A percentile compares a stretch with the other conserved stretches of the same genome.
These are phyloP conservation scores for Malassezia yamatoensis DNA, from an alignment of 1,284 basidiomycete genomes.

Conservation along the genomic window DNA sequence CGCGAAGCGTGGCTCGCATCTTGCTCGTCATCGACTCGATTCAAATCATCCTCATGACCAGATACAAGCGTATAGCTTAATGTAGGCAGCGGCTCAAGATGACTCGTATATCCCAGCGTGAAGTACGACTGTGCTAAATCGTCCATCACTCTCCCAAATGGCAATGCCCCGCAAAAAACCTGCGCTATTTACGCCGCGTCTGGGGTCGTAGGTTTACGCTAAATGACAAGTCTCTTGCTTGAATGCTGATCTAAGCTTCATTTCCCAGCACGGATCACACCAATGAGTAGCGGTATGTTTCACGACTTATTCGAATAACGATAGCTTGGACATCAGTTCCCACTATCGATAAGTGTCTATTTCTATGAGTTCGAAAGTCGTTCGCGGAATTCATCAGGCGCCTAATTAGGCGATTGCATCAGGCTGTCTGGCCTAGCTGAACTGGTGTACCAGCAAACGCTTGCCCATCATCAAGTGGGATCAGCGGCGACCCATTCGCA, in stretches of 20 bases:
- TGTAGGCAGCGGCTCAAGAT: conserved; percentile 34
- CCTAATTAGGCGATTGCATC: background rate
- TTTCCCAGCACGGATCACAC: too few relatives aligned
- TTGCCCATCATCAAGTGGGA: background rate
- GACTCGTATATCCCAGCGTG: conserved; percentile 37
- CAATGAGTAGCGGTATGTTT: too few relatives aligned
- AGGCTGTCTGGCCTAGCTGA: background rate
- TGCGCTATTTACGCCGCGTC: too few relatives aligned
- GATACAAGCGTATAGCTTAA: conserved; percentile 26
- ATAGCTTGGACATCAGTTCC: too few relatives aligned
- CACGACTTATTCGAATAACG: too few relatives aligned
- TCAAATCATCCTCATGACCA: conserved; percentile 8
- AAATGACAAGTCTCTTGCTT: too few relatives aligned
- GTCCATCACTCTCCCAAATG: background rate
- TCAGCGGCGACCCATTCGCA: background rate
- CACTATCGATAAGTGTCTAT: too few relatives aligned
- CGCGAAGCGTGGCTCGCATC: conserved; percentile 24
- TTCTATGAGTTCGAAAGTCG: too few relatives aligned
- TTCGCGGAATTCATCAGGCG: too few relatives aligned
- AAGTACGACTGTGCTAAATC: conserved; percentile 19
- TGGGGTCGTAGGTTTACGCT: too few relatives aligned
- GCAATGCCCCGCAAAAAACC: too few relatives aligned
- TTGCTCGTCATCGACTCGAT: conserved; percentile 11
- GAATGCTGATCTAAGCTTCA: too few relatives aligned
- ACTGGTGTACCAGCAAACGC: background rate